Evolutionary conservation across 208 protist species (phyloP).

Genomic region (Acanthamoeba triangularis): DNA sequence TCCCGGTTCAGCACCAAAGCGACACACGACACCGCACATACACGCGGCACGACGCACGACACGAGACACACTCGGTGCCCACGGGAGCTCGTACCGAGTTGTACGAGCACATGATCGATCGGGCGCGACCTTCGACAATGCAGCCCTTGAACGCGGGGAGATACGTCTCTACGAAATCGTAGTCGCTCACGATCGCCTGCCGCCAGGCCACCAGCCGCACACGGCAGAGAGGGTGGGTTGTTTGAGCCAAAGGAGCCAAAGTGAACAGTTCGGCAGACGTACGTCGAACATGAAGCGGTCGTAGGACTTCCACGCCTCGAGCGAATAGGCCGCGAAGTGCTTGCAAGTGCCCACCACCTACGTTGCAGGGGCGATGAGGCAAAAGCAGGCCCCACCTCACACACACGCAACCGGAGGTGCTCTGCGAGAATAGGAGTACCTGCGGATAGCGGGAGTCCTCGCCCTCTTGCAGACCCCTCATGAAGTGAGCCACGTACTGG

Average conservation of each 20-base stretch:
- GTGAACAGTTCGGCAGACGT: too few relatives aligned
- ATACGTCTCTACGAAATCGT: constrained; percentile 43
- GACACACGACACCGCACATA: too few relatives aligned
- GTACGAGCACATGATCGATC: constrained; percentile 62
- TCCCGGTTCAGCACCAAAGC: too few relatives aligned
- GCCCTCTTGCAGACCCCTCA: constrained; percentile 9
- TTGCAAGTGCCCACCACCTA: constrained; percentile 50
- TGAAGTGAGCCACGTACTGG: background rate
- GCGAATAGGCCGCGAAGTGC: constrained; percentile 31
- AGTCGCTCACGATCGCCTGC: constrained; percentile 40
- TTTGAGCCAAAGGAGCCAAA: too few relatives aligned
- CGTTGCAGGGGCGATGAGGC: too few relatives aligned
- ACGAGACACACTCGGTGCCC: too few relatives aligned
- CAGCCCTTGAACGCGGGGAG: constrained; percentile 4
- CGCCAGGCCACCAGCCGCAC: background rate
- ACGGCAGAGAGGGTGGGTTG: too few relatives aligned
- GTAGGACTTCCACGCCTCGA: background rate
- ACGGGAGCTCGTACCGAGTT: background rate
- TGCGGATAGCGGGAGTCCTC: constrained; percentile 15
- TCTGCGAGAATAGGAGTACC: too few relatives aligned
- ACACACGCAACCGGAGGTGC: too few relatives aligned
- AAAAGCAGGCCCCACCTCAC: too few relatives aligned
- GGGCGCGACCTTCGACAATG: background rate
- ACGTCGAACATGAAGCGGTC: constrained; percentile 40
- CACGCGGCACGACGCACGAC: too few relatives aligned